These are phyloP conservation scores for Cytospora piceicola DNA, from an alignment of 2,329 filamentous ascomycete genomes.

Conservation along the genomic window DNA sequence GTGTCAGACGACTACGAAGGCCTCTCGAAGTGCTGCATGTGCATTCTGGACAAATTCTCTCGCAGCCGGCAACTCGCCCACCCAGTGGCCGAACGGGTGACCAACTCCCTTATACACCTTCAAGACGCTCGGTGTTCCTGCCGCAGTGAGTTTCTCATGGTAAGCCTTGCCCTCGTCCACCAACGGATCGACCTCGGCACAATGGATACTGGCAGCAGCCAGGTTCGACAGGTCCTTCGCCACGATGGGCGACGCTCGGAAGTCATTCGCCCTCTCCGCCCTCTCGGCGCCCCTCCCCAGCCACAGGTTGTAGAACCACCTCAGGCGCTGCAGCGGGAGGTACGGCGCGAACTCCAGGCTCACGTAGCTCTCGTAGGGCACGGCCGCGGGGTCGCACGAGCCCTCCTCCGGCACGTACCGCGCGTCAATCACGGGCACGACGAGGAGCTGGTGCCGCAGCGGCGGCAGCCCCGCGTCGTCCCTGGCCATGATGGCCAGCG, in stretches of 20 bases:
- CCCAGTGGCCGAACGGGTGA: slow-evolving; percentile 44
- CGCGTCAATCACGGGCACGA: slow-evolving; percentile 42
- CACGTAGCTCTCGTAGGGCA: slow-evolving; percentile 41
- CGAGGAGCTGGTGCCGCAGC: slow-evolving; percentile 40
- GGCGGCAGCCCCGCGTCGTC: slow-evolving; percentile 34
- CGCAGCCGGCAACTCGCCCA: slow-evolving; percentile 39
- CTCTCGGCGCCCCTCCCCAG: slow-evolving; percentile 40
- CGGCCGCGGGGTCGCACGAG: slow-evolving; percentile 33
- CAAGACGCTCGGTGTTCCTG: slow-evolving; percentile 39
- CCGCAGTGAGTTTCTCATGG: slow-evolving; percentile 39
- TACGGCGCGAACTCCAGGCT: slow-evolving; percentile 41
- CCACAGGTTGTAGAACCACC: slow-evolving; percentile 46
- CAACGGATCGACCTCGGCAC: slow-evolving; percentile 42
- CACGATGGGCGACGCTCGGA: slow-evolving; percentile 41
- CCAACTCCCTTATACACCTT: slow-evolving; percentile 43
- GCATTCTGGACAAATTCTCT: slow-evolving; percentile 41
- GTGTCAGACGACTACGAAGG: slow-evolving; percentile 31
- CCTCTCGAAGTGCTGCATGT: slow-evolving; percentile 37
- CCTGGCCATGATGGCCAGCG: slow-evolving; percentile 22
- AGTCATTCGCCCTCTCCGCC: slow-evolving; percentile 37
- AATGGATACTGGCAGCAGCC: slow-evolving; percentile 41
- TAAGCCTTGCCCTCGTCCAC: slow-evolving; percentile 41
- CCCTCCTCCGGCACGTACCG: slow-evolving; percentile 41
- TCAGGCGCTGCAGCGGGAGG: slow-evolving; percentile 40
- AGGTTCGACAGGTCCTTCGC: slow-evolving; percentile 40